These are phyloP conservation scores for Magnaporthiopsis poae DNA, from an alignment of 2,329 filamentous ascomycete species.

Conservation along the genomic window DNA sequence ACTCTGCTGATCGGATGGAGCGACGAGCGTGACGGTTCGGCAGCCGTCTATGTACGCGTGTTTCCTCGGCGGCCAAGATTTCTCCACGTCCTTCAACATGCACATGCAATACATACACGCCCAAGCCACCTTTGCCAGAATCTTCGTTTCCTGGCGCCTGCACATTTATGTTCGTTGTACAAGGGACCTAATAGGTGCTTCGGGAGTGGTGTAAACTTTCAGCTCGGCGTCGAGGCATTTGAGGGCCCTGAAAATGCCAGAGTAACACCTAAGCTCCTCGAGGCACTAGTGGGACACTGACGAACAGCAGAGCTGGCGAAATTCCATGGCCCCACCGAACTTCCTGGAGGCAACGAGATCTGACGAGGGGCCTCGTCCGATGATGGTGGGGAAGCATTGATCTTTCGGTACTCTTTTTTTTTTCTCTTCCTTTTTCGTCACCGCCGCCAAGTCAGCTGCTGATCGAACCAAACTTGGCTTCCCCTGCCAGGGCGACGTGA, in stretches of 20 bases:
- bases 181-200: not conserved
- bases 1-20: not conserved
- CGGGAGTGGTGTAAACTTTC: not conserved
- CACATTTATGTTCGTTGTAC: no score
- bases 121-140: not conserved
- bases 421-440: not conserved
- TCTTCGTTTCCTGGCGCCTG: not conserved
- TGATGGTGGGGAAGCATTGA: not conserved
- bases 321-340: not conserved
- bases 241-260: not conserved
- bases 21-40: no score
- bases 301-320: not conserved
- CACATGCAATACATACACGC: not conserved
- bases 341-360: not conserved
- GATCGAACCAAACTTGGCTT: not conserved
- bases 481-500: not conserved
- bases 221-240: not conserved
- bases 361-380: not conserved
- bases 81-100: not conserved
- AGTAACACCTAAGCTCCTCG: no score
- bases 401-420: not conserved
- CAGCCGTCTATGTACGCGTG: not conserved
- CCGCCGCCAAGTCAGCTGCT: not conserved
- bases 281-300: not conserved
- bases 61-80: not conserved